These are phyloP conservation scores for Neoscytalidium dimidiatum DNA, from an alignment of 2,329 filamentous ascomycete genomes.

Conservation along the genomic window DNA sequence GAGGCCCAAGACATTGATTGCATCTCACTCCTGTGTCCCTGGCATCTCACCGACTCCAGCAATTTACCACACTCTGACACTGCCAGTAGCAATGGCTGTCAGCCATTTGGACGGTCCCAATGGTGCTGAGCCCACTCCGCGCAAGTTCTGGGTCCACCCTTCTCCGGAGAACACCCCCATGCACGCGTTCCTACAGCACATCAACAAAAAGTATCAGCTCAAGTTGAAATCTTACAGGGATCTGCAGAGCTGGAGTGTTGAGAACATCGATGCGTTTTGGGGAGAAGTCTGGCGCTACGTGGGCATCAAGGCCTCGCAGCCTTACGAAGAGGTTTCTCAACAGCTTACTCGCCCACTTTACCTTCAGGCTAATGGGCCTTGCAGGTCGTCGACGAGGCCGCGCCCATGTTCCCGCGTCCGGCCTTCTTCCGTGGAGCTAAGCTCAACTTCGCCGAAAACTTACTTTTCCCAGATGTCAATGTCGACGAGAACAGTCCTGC, in stretches of 20 bases:
- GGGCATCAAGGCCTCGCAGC: conserved; percentile 68
- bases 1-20: neutral
- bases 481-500: conserved; percentile 65
- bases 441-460: conserved; percentile 93
- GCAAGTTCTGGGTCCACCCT: conserved; percentile 67
- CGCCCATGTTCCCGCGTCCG: conserved; percentile 82
- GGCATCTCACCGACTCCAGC: neutral
- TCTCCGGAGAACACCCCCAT: conserved; percentile 69
- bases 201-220: conserved; percentile 69
- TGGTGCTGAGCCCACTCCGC: neutral
- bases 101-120: neutral
- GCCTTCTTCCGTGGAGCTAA: conserved; percentile 77
- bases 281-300: conserved; percentile 81
- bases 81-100: neutral
- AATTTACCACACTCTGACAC: neutral
- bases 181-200: conserved; percentile 67
- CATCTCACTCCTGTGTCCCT: neutral
- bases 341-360: neutral
- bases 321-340: conserved; percentile 58
- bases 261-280: conserved; percentile 78
- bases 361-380: neutral
- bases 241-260: conserved; percentile 85
- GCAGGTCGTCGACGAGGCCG: conserved; percentile 67
- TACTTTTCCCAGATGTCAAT: conserved; percentile 69
- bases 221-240: conserved; percentile 67